Base-by-base conservation (phyloP, 1,284 basidiomycete species). In the Cystobasidium pallidum region DNA sequence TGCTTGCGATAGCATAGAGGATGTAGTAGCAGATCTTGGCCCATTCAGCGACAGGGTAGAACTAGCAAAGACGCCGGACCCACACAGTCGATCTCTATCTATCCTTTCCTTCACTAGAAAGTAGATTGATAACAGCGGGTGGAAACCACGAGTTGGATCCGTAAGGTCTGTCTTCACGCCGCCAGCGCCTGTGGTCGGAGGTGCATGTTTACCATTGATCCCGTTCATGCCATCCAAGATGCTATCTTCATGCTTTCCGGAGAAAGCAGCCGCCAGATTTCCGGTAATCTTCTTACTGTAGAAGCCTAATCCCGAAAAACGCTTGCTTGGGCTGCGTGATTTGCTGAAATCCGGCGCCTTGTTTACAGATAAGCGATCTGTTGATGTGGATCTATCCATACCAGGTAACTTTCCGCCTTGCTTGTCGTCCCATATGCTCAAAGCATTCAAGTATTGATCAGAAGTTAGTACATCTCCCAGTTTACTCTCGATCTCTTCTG, bases 71-170 rank as follows among this genome's bases (percentile, higher is more conserved):
- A 92, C 89, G 1, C 92, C 93, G 0, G 90, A 88, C 0, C 95
- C 95, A 81, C 94, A 98, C 3, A 98, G 90, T 72, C 86, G 86
- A 78, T 98, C 94, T 63, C 95, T 85, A 79, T 98, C 94, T 80
- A 94, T 86, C 84, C 97, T 97, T 83, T 99, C 95, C 68, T 90
- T 85, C 1, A 95, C 92, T 21, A 99, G 87, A 83, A 90, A 98
- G 80, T 99, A 99, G 82, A 99, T 96, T 28, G 93, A 94, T 67
- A 99, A 86, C 39, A 99, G 86, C 0, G 94, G 94, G 80, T 98
- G 93, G 83, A 92, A 99, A 2, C 93, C 94, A 66, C 88, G 85
- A 3, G 92, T 95, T 7, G 96, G 95, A 79, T 99, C 94, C 13
- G 84, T 77, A 1, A 81, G 80, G 66, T 85, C 84, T 77, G 66